phyloP scores from a whole-genome alignment of 2,329 filamentous ascomycete species.

The Dactylellina leptospora region DNA sequence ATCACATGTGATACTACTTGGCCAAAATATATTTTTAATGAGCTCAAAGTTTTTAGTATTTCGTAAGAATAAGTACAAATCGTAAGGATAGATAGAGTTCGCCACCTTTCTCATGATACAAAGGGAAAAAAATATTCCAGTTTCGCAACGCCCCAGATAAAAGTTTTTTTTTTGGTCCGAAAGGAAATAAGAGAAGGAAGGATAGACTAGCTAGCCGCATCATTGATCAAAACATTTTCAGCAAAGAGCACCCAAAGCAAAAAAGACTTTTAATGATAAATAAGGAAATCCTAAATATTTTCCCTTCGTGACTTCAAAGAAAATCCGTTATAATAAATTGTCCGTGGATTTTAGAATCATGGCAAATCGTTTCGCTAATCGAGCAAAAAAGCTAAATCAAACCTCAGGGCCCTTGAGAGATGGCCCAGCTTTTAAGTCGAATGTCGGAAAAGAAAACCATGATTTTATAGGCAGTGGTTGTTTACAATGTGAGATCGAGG shows the following conservation, averaged over 20 bases:
- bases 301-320: neutral
- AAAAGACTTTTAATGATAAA: conserved; percentile 26
- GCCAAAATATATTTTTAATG: conserved; percentile 1
- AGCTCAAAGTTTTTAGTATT: conserved; percentile 34
- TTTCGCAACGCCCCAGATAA: conserved; percentile 11
- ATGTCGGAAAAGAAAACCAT: conserved; percentile 2
- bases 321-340: conserved; percentile 10
- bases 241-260: conserved; percentile 15
- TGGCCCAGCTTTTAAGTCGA: conserved; percentile 3
- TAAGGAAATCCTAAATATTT: conserved; percentile 3
- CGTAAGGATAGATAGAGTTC: conserved; percentile 31
- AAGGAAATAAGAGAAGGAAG: conserved; percentile 27
- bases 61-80: conserved; percentile 48
- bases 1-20: neutral
- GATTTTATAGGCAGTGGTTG: neutral
- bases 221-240: conserved; percentile 23
- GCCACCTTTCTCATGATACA: conserved; percentile 43
- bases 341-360: neutral
- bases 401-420: conserved; percentile 45
- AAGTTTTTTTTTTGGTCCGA: neutral
- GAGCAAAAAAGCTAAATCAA: conserved; percentile 11
- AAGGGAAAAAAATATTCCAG: conserved; percentile 13
- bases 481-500: conserved; percentile 27
- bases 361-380: neutral
- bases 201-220: conserved; percentile 38